Evolutionary conservation across 108 stramenopile genomes (phyloP), one percentile per base, ranked within the genome.

Genomic region (Nannochloropsis gaditana): DNA sequence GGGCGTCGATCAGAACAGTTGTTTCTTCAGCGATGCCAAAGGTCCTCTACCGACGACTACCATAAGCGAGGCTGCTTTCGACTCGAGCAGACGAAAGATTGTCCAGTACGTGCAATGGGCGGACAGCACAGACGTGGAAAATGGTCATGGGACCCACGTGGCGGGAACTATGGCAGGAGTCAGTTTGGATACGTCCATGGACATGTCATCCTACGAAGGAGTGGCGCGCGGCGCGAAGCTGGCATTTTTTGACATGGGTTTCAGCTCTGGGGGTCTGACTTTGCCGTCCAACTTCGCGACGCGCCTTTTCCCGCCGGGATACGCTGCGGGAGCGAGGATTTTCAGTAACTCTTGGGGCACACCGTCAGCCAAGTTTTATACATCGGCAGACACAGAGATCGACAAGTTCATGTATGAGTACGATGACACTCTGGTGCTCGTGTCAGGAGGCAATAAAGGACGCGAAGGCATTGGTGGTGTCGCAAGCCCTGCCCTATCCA

Each of bases 81-180:
- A 91, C 45, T 47, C 86, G 0, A 42, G 45, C 15, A 80, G 85
- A 43, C 44, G 90, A 44, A 90, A 91, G 87, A 90, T 91, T 11
- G 85, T 91, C 79, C 90, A 91, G 82, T 90, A 91, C 85, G 79
- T 91, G 45, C 85, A 41, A 9, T 88, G 43, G 81, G 90, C 84
- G 1, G 88, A 89, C n/a, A 88, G 44, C 86, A 44, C 19, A 3
- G 91, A 91, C 47, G 21, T 73, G 0, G 43, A 42, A 80, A 9
- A n/a, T 19, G 91, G 91, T 44, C 91, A 91, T 79, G 91, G 91
- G 44, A 89, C 91, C 6, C 91, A 91, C 84, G 89, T 89, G 42
- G 44, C 89, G 44, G 91, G 91, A 21, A 89, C 90, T 2, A 82
- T 45, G 8, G 83, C 44, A 9, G 91, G 91, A n/a, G 81, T 45